Conservation (phyloP, 305 asterid species). For the Fraxinus ornus region DNA sequence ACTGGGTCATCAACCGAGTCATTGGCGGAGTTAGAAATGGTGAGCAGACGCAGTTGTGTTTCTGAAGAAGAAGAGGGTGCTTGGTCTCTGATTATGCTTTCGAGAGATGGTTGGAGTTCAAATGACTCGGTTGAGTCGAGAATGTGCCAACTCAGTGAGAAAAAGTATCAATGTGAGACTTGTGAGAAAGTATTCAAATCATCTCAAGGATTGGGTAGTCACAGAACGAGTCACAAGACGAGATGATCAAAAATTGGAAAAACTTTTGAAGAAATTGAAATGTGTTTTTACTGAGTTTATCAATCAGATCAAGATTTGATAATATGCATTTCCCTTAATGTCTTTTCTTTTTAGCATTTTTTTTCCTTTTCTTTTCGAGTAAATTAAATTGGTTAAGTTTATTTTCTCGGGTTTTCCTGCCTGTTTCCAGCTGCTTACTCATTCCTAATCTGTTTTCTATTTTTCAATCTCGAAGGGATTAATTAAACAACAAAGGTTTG, state of each 20-base stretch:
- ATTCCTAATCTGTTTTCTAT: slow-evolving; percentile 10
- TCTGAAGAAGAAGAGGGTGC: slow-evolving; percentile 30
- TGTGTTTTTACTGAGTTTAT: not conserved
- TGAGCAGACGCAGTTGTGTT: slow-evolving; percentile 1
- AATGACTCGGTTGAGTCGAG: not conserved
- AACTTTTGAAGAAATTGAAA: not conserved
- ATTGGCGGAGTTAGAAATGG: not conserved
- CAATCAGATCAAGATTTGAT: not conserved
- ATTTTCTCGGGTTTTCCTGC: slow-evolving; percentile 18
- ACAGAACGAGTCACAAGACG: slow-evolving; percentile 32
- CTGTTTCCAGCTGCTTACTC: slow-evolving; percentile 19
- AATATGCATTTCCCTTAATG: not conserved
- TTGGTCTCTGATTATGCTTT: slow-evolving; percentile 32
- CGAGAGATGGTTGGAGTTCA: slow-evolving; percentile 26
- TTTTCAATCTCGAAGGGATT: not conserved
- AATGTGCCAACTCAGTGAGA: not conserved
- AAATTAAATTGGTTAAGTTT: slow-evolving; percentile 14
- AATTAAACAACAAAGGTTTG: not conserved
- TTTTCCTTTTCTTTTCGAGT: not conserved
- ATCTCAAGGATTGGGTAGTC: slow-evolving; percentile 44
- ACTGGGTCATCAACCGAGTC: not conserved
- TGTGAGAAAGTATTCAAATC: slow-evolving; percentile 37
- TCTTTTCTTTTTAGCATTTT: not conserved
- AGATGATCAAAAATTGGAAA: slow-evolving; percentile 3
- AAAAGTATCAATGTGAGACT: slow-evolving; percentile 30